Evolutionary conservation across 2,329 filamentous ascomycete species (phyloP), one percentile per base, ranked within the genome.

Genomic region (Colletotrichum truncatum): DNA sequence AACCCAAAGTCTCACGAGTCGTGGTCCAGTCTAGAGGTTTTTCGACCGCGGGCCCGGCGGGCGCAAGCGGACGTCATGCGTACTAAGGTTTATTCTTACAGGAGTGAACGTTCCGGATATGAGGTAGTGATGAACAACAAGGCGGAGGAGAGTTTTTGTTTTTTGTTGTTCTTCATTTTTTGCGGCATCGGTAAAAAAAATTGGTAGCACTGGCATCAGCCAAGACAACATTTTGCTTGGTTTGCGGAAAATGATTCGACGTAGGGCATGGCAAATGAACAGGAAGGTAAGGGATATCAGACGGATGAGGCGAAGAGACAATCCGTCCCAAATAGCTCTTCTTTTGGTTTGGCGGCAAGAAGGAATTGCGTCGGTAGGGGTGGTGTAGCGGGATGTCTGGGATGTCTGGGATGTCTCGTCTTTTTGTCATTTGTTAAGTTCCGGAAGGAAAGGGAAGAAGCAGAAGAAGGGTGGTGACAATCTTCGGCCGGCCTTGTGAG

Each of bases 381-480:
- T 11, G 18, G n/a, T 46, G 41, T 23, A 39, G 30, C 38, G 30
- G 14, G 41, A 61, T 48, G 49, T 49, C 36, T 38, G 38, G 28
- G 9, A 55, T 56, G 62, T 63, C 57, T 63, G 16, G 49, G 58
- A 38, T 63, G 43, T 51, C 43, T 59, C 36, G 41, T 45, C 49
- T 51, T n/a, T n/a, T n/a, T 66, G 63, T 66, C 63, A 66, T 58
- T 66, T 63, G 57, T 45, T 23, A 66, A 25, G 63, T 66, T 66
- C 58, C 63, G 51, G 41, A 55, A 34, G 56, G 34, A 51, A 48
- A 43, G 34, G 18, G 53, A 53, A 36, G 43, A 21, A n/a, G 43
- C n/a, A 34, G 7, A 59, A 18, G 32, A 30, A 25, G 45, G 32
- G 23, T 32, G 45, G 10, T 49, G 45, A 25, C 18, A 5, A 18